Evolutionary conservation across 176 grass and related monocot genomes (phyloP).

Genomic region (Rhynchospora pubera): DNA sequence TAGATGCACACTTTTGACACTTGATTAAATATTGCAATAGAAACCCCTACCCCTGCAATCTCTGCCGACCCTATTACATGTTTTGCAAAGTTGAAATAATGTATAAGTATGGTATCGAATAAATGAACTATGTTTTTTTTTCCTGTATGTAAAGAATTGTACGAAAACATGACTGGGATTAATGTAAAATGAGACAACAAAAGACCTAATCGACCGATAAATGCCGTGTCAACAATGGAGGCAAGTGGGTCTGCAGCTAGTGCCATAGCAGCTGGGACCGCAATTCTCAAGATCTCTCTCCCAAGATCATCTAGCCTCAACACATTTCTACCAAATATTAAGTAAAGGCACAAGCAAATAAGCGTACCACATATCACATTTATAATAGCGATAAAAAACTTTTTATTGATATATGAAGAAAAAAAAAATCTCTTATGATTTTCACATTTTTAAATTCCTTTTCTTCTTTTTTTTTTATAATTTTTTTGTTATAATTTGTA

Average conservation of each 20-base stretch:
- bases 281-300: conserved; percentile 33
- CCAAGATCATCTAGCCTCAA: conserved; percentile 43
- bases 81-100: background rate
- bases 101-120: too few species aligned
- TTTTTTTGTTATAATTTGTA: too few species aligned
- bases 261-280: conserved; percentile 37
- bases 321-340: conserved; percentile 21
- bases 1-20: conserved; percentile 87
- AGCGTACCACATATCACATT: background rate
- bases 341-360: background rate
- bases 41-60: conserved; percentile 74
- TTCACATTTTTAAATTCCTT: too few species aligned
- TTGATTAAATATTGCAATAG: conserved; percentile 86
- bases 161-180: background rate
- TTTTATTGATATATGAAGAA: background rate
- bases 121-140: too few species aligned
- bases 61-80: conserved; percentile 71
- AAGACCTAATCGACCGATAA: conserved; percentile 38
- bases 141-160: background rate
- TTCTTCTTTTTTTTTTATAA: too few species aligned
- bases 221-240: conserved; percentile 40
- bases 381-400: background rate
- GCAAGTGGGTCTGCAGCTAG: conserved; percentile 41
- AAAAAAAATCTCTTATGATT: too few species aligned
- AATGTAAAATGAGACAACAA: background rate